Evolutionary conservation across 345 rosid species (phyloP), one percentile per base, ranked within the genome.

Genomic region (Xanthoceras sorbifolium): DNA sequence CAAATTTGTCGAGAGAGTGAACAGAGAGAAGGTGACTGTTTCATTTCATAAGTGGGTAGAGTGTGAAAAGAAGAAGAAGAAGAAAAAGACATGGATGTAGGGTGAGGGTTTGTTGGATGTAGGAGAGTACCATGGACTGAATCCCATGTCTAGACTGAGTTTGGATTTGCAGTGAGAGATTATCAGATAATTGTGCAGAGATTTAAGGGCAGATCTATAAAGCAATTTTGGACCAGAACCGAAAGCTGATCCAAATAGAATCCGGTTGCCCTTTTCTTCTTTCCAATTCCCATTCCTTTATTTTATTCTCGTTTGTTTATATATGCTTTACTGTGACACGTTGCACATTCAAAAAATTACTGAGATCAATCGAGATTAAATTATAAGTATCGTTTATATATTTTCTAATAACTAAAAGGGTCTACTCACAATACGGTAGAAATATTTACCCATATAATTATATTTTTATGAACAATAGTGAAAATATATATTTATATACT

Each of bases 161-260:
- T 50, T 4, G 55, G 55, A 50, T 50, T 50, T 50, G 55, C 55
- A 50, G 54, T 15, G 18, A 42, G 54, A 48, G 18, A 42, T 42
- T 42, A 42, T 7, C 8, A 36, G 46, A 48, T 1, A 48, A 48
- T 15, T 15, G 15, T 9, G 54, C 54, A 18, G 23, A 31, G 42
- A 32, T 17, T 65, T n/a, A 34, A 9, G n/a, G 55, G 29, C 71
- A 67, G 55, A 67, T 67, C 55, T 22, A 23, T 23, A 42, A 22
- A 23, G 23, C 5, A 65, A 10, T 65, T 22, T 36, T 38, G 50
- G 44, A 34, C 28, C 62, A 22, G 62, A 57, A 17, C 55, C 55
- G 55, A 50, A 17, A 50, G 54, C 72, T n/a, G 62, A 70, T 50
- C 63, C 62, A 54, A 32, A 50, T 32, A 70, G 62, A 52, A 69